Conservation (phyloP, 2,329 filamentous ascomycete genomes). For the Colletotrichum coccodes region DNA sequence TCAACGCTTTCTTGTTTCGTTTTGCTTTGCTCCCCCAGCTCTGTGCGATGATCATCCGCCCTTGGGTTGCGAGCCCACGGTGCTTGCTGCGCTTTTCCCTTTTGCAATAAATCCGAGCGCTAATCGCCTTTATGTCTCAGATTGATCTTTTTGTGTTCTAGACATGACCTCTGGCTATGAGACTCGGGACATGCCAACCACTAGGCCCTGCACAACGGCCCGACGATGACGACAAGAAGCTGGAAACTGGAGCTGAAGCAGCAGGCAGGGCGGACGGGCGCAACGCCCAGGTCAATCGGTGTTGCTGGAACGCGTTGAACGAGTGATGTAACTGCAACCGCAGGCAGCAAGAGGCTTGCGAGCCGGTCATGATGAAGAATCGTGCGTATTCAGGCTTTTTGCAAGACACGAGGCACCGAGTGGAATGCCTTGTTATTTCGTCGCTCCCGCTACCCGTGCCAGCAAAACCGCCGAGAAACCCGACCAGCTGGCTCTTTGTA, state of each 20-base stretch:
- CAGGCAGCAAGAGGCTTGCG: background rate
- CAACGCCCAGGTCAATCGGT: background rate
- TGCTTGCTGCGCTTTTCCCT: background rate
- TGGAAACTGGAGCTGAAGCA: background rate
- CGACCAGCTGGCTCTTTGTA: background rate
- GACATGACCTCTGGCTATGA: background rate
- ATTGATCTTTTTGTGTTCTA: background rate
- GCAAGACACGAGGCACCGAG: background rate
- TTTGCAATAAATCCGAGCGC: background rate
- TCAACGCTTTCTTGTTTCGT: background rate
- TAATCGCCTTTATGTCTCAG: background rate
- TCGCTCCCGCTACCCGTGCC: constrained; percentile 4
- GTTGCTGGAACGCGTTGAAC: background rate
- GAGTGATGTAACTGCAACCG: background rate
- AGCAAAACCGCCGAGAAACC: background rate
- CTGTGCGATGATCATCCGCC: background rate
- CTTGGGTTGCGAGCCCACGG: background rate
- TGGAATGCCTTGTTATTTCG: background rate
- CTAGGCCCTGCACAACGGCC: background rate
- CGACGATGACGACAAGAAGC: background rate
- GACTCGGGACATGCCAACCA: background rate
- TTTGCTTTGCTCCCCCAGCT: background rate
- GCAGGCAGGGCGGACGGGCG: background rate
- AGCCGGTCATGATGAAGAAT: background rate
- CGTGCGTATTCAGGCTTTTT: background rate